phyloP scores from a whole-genome alignment of 1,284 basidiomycete species.

The Apiotrichum porosum region DNA sequence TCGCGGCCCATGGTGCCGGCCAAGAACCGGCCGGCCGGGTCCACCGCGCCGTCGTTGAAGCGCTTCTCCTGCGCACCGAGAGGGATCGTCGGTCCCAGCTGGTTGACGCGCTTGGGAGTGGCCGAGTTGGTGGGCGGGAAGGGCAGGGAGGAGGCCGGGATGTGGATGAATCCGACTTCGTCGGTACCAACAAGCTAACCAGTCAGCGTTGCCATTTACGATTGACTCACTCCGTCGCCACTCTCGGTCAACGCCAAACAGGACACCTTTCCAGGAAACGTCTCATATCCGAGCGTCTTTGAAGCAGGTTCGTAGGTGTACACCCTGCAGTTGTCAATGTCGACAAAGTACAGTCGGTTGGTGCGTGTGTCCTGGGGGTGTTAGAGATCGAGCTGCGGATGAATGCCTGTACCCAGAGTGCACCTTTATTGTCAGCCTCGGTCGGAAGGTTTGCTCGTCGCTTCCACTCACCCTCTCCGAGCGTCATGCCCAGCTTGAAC shows the following conservation, averaged over 20 bases:
- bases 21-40: slow-evolving; percentile 21
- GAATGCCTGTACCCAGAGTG: slow-evolving; percentile 9
- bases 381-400: neutral
- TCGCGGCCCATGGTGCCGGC: slow-evolving; percentile 22
- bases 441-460: too few species aligned
- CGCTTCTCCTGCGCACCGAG: slow-evolving; percentile 9
- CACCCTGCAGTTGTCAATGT: slow-evolving; percentile 22
- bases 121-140: slow-evolving; percentile 11
- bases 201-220: neutral
- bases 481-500: slow-evolving; percentile 12
- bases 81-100: neutral
- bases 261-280: slow-evolving; percentile 17
- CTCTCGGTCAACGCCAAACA: slow-evolving; percentile 10
- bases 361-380: slow-evolving; percentile 15
- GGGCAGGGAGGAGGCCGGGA: slow-evolving; percentile 14
- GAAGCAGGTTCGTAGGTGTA: slow-evolving; percentile 20
- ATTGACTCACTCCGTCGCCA: slow-evolving; percentile 17
- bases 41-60: slow-evolving; percentile 24
- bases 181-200: slow-evolving; percentile 18
- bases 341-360: slow-evolving; percentile 24
- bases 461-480: slow-evolving; percentile 18
- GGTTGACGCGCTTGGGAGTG: neutral
- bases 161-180: slow-evolving; percentile 15
- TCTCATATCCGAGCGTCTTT: slow-evolving; percentile 19
- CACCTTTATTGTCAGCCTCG: neutral